These are phyloP conservation scores for Prunus armeniaca DNA, from an alignment of 306 rosid genomes.

Conservation along the genomic window DNA sequence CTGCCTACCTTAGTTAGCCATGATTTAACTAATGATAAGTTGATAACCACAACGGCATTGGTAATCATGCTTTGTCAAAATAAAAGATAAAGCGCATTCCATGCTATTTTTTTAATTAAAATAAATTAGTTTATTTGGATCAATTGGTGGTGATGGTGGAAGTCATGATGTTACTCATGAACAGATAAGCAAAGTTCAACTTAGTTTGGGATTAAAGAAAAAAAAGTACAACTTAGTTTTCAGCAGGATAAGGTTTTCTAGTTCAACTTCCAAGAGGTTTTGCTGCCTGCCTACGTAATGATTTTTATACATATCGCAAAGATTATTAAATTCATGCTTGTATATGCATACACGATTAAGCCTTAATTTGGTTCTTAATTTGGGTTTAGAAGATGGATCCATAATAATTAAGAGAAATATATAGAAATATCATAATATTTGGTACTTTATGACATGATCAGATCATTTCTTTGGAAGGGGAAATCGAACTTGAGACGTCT, in stretches of 20 bases:
- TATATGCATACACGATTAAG: neutral
- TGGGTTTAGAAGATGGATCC: too few species aligned
- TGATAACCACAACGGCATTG: neutral
- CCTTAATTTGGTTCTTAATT: neutral
- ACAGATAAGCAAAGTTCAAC: neutral
- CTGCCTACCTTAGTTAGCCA: neutral
- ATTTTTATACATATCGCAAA: neutral
- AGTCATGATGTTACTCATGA: conserved; percentile 27
- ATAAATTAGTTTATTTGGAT: neutral
- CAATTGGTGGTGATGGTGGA: conserved; percentile 13
- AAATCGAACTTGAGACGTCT: too few species aligned
- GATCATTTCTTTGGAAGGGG: too few species aligned
- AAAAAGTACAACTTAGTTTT: conserved; percentile 11
- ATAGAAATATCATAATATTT: too few species aligned
- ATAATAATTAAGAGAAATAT: too few species aligned
- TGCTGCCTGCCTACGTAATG: conserved; percentile 21
- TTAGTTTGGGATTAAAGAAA: conserved; percentile 8
- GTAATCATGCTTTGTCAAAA: neutral
- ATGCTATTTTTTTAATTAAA: neutral
- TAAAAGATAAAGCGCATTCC: conserved; percentile 3
- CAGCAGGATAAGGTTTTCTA: conserved; percentile 28
- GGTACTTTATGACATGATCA: too few species aligned
- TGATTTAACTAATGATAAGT: neutral
- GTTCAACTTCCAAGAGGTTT: conserved; percentile 9
- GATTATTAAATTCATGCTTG: neutral